A percentile compares a stretch with the other conserved stretches of the same genome.
phyloP scores from a whole-genome alignment of 805 yeast genomes.

The Cyberlindnera euphorbiae region DNA sequence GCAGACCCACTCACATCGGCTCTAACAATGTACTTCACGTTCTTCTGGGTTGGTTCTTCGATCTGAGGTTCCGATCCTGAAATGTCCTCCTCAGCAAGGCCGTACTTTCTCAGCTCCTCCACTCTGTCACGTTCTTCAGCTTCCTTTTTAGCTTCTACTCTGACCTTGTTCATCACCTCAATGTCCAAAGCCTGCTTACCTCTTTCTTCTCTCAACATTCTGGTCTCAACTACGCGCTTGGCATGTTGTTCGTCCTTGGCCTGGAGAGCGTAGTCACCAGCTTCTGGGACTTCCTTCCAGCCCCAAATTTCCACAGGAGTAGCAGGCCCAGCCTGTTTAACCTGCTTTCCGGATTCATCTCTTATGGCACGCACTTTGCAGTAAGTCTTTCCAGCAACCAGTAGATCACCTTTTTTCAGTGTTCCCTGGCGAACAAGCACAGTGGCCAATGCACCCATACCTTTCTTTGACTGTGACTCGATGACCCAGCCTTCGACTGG shows the following conservation, averaged over 20 bases:
- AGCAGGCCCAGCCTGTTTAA: constrained; percentile 74
- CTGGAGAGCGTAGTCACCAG: constrained; percentile 80
- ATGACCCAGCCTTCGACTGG: constrained; percentile 83
- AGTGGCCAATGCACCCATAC: constrained; percentile 83
- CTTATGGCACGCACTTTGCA: constrained; percentile 78
- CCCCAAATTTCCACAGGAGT: constrained; percentile 90
- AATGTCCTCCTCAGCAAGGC: constrained; percentile 41
- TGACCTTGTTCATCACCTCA: constrained; percentile 63
- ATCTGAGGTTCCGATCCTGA: constrained; percentile 19
- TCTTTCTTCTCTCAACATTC: constrained; percentile 56
- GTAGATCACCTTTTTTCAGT: constrained; percentile 58
- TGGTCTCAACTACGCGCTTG: constrained; percentile 64
- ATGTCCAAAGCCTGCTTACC: constrained; percentile 59
- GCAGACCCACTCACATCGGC: constrained; percentile 94
- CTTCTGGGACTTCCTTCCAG: constrained; percentile 89
- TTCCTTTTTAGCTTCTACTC: constrained; percentile 50
- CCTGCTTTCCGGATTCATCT: constrained; percentile 62
- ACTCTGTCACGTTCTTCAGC: constrained; percentile 48
- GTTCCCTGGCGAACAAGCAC: constrained; percentile 78
- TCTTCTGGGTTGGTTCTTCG: constrained; percentile 25
- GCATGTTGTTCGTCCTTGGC: constrained; percentile 73
- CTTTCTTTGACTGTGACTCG: constrained; percentile 78
- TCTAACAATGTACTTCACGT: constrained; percentile 64
- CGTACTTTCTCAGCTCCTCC: constrained; percentile 55
- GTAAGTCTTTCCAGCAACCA: constrained; percentile 84